phyloP scores from a whole-genome alignment of 2,329 filamentous ascomycete genomes.

The Grosmannia huntii region DNA sequence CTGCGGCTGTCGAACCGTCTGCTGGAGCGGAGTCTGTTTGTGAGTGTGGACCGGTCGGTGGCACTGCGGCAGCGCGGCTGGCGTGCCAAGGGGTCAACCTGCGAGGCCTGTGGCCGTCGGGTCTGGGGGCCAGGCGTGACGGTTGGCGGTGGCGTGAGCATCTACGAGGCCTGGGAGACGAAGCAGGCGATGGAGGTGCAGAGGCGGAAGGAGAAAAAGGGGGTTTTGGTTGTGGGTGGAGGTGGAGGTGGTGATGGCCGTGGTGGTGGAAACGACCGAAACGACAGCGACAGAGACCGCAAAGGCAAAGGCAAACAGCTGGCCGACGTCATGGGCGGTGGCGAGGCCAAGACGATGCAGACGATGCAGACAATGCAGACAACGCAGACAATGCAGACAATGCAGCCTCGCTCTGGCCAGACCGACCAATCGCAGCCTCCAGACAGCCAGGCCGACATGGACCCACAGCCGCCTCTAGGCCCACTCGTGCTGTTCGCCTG shows the following conservation, averaged over 20 bases:
- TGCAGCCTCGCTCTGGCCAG: no score
- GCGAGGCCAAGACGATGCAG: no score
- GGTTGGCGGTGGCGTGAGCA: conserved; percentile 22
- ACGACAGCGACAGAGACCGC: conserved; percentile 7
- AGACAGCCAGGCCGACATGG: conserved; percentile 15
- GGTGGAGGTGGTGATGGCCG: no score
- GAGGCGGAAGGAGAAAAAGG: conserved; percentile 22
- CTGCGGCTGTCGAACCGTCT: conserved; percentile 74
- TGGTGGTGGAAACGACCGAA: no score
- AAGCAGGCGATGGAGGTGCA: conserved; percentile 35
- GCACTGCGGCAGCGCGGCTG: conserved; percentile 72
- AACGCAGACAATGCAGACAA: no score
- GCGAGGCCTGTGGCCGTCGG: conserved; percentile 70
- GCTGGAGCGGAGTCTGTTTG: conserved; percentile 78
- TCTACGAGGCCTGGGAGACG: conserved; percentile 75
- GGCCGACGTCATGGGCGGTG: not conserved
- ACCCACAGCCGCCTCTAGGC: conserved; percentile 36
- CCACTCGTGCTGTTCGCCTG: conserved; percentile 57
- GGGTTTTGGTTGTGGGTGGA: conserved; percentile 11
- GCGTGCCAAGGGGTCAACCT: conserved; percentile 75
- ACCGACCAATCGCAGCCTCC: conserved; percentile 24
- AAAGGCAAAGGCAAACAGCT: conserved; percentile 28
- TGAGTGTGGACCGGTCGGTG: conserved; percentile 63
- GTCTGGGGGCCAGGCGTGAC: conserved; percentile 80
- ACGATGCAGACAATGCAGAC: no score